Evolutionary conservation across 371 early-diverging fungal species (phyloP).

Genomic region (Mucor racemosus): DNA sequence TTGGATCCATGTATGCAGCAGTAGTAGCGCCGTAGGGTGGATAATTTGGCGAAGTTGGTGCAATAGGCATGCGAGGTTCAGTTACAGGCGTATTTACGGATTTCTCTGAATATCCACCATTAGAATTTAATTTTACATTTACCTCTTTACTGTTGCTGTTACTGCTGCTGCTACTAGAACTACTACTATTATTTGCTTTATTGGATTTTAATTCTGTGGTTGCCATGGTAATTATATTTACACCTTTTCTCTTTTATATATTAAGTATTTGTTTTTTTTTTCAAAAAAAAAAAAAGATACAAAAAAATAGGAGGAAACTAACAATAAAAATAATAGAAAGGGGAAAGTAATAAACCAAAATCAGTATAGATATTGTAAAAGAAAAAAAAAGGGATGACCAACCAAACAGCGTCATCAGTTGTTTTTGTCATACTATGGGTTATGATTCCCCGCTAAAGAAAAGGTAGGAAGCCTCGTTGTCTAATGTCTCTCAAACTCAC

Average conservation of each 20-base stretch:
- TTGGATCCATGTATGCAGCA: slow-evolving; percentile 14
- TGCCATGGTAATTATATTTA: slow-evolving; percentile 2
- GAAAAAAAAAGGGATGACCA: slow-evolving; percentile 16
- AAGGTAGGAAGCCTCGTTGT: slow-evolving; percentile 7
- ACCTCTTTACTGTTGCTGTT: not conserved
- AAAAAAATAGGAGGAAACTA: slow-evolving; percentile 18
- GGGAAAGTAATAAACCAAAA: not conserved
- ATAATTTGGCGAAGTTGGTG: slow-evolving; percentile 18
- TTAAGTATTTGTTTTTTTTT: not conserved
- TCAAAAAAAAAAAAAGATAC: too few species aligned
- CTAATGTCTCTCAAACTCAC: not conserved
- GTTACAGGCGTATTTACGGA: not conserved
- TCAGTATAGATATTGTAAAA: not conserved
- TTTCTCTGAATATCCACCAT: not conserved
- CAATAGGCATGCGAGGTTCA: not conserved
- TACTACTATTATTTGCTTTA: not conserved
- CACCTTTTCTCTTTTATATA: not conserved
- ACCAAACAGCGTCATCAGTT: slow-evolving; percentile 24
- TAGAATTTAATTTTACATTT: not conserved
- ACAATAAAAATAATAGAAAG: slow-evolving; percentile 18
- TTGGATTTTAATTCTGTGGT: not conserved
- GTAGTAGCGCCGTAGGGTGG: slow-evolving; percentile 17
- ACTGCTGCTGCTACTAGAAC: not conserved
- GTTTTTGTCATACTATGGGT: slow-evolving; percentile 19
- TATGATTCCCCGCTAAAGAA: slow-evolving; percentile 14